These are phyloP conservation scores for Tetraselmis chui DNA, from an alignment of 139 green algal species.

Conservation along the genomic window DNA sequence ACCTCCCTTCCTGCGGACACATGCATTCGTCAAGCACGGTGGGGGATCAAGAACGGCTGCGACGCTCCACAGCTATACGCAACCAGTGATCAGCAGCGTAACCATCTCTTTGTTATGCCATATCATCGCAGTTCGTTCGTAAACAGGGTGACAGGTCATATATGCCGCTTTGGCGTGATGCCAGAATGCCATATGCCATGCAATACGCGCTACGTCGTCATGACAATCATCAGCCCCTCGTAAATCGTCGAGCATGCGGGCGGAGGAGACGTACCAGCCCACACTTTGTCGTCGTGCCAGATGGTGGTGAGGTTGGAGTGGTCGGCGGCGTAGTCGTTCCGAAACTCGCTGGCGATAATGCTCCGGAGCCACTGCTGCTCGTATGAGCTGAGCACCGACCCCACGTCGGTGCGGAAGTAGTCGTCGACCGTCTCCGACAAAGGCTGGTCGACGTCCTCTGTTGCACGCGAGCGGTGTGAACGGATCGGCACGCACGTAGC, in stretches of 20 bases:
- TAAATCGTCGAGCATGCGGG: neutral
- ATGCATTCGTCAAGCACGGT: too few relatives aligned
- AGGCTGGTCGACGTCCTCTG: neutral
- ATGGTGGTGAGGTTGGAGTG: neutral
- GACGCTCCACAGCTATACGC: too few relatives aligned
- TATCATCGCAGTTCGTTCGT: too few relatives aligned
- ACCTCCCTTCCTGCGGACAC: neutral
- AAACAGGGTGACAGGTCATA: too few relatives aligned
- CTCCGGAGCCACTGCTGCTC: neutral
- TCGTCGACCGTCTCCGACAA: neutral
- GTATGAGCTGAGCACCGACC: neutral
- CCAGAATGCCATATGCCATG: too few relatives aligned
- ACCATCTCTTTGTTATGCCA: too few relatives aligned
- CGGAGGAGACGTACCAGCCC: neutral
- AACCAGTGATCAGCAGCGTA: too few relatives aligned
- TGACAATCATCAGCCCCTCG: neutral
- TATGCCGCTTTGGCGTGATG: too few relatives aligned
- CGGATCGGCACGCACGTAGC: too few relatives aligned
- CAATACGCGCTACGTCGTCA: too few relatives aligned
- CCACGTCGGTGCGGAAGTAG: neutral
- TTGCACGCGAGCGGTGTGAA: neutral
- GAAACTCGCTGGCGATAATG: neutral
- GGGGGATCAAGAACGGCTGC: too few relatives aligned
- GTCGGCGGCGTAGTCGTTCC: neutral
- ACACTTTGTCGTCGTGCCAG: neutral